Base-by-base conservation (phyloP, 257 asterid genomes). In the Voacanga thouarsii region DNA sequence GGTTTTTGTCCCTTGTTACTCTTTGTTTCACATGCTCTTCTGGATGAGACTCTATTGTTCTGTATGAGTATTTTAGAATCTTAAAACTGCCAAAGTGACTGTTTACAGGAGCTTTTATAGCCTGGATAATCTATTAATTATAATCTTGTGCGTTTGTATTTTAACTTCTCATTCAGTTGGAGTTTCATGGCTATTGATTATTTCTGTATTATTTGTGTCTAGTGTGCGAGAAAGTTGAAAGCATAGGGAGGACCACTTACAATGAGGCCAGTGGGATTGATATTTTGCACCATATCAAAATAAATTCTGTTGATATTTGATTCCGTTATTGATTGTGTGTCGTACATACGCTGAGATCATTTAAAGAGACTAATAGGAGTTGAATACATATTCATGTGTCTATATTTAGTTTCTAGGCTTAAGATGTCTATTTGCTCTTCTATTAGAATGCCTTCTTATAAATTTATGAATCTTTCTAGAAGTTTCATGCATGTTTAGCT, bases 221-320 rank as follows among this genome's bases (percentile, higher is more conserved):
- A 95, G 99, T 95, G 82, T 93, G 99, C 76, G 98, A 93, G 91
- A 95, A 95, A 86, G 99, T 95, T 78, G 98, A 93, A 90, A 95
- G 98, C 98, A 95, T n/a, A 86, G 99, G 99, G 79, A 90, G 97
- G 87, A 95, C 99, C 39, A 95, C 99, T 53, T 95, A 95, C 85
- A 95, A 95, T 84, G 99, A 95, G 97, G 99, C 93, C 78, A 87
- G 89, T 78, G 71, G 73, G 75, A 76, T 63, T 77, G 26, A 23
- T 73, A 14, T 50, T 51, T 76, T 18, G 12, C 37, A 41, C 37
- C 70, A 30, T 18, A 72, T 69, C 68, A 51, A 14, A 18, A 7
- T 26, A 43, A 60, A 60, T 12, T 55, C 30, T 9, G 51, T 55
- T 66, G 69, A 14, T 41, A 1, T 68, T 24, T 15, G 12, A 57